Evolutionary conservation across 1,284 basidiomycete genomes (phyloP).

Genomic region (Microbotryum silenes-acaulis): DNA sequence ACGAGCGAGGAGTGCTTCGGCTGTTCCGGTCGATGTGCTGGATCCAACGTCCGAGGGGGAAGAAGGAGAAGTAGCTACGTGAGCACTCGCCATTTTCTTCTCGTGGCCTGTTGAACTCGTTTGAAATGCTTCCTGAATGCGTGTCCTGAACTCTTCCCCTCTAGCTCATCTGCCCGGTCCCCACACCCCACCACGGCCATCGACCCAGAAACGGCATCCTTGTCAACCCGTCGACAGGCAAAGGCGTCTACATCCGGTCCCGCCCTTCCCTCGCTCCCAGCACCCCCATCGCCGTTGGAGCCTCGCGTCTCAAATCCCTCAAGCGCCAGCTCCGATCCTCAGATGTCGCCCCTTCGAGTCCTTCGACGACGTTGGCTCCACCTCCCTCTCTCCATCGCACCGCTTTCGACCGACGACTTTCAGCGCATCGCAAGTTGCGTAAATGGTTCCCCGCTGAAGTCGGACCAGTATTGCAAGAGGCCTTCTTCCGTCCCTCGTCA

Average conservation of each 20-base stretch:
- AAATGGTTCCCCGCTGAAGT: slow-evolving; percentile 18
- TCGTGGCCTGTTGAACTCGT: no score
- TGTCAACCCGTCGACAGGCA: not conserved
- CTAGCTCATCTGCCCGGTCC: no score
- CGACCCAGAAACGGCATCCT: no score
- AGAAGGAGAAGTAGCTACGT: no score
- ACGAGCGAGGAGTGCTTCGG: no score
- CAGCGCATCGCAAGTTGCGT: slow-evolving; percentile 13
- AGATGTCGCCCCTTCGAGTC: not conserved
- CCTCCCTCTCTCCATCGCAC: not conserved
- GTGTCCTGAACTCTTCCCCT: no score
- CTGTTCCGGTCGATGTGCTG: no score
- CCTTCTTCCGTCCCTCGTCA: slow-evolving; percentile 1
- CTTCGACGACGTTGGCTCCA: not conserved
- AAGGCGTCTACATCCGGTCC: slow-evolving; percentile 23
- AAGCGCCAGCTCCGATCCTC: not conserved
- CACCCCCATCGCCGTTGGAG: not conserved
- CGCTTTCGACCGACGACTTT: slow-evolving; percentile 14
- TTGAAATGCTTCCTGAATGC: no score
- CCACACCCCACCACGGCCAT: no score
- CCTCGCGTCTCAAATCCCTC: not conserved
- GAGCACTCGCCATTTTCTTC: no score
- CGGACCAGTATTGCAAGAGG: not conserved
- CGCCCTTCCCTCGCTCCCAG: not conserved
- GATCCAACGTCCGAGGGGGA: no score